These are phyloP conservation scores for Pterocarpus santalinus DNA, from an alignment of 306 rosid species.

Conservation along the genomic window DNA sequence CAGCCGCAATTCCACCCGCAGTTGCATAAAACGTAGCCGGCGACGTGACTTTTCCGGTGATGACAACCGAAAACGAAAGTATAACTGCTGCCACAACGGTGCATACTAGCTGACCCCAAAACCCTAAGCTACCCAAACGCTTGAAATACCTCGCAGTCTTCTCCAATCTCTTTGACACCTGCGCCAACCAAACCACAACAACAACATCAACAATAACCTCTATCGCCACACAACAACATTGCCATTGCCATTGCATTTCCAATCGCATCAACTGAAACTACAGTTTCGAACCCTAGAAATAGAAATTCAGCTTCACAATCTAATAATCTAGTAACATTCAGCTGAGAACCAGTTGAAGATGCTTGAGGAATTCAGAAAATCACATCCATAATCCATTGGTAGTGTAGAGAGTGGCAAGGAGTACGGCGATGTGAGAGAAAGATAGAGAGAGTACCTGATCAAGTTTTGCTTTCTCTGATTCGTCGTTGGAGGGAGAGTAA, in stretches of 20 bases:
- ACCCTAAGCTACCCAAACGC: slow-evolving; percentile 89
- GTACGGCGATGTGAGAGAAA: background rate
- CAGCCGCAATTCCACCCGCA: slow-evolving; percentile 91
- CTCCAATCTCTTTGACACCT: slow-evolving; percentile 91
- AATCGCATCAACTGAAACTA: background rate
- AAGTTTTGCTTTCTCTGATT: slow-evolving; percentile 79
- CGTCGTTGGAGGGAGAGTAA: slow-evolving; percentile 60
- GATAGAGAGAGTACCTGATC: slow-evolving; percentile 65
- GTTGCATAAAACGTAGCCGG: slow-evolving; percentile 95
- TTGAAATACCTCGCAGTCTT: slow-evolving; percentile 89
- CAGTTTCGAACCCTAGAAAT: slow-evolving; percentile 38
- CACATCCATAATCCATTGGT: background rate
- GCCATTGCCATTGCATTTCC: background rate
- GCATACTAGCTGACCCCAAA: slow-evolving; percentile 97
- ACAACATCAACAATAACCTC: background rate
- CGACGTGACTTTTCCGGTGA: slow-evolving; percentile 83
- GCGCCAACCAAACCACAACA: slow-evolving; percentile 48
- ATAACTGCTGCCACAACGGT: slow-evolving; percentile 91
- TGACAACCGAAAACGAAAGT: slow-evolving; percentile 84
- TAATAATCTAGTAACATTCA: slow-evolving; percentile 17
- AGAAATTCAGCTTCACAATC: slow-evolving; percentile 8
- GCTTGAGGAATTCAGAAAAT: background rate
- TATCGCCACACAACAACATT: slow-evolving; percentile 13
- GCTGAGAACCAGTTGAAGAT: background rate
- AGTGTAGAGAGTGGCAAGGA: background rate